Evolutionary conservation across 306 rosid species (phyloP), one percentile per base, ranked within the genome.

Genomic region (Trifolium subterraneum): DNA sequence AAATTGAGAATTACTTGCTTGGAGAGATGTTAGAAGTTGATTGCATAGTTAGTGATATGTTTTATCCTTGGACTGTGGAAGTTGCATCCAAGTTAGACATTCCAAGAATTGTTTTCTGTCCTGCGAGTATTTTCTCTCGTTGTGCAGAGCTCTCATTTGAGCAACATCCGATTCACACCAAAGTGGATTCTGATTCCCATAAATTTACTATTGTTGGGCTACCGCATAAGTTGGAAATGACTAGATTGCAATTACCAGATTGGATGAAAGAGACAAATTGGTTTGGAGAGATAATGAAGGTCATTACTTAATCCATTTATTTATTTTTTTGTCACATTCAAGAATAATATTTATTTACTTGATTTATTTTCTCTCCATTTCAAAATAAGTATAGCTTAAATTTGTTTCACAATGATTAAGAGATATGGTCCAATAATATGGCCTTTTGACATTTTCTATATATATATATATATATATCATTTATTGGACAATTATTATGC

Each of bases 31-130:
- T 51, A 0, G 27, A 29, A 38, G 76, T 79, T 4, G 85, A 77
- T 12, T 82, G 82, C 36, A 66, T 82, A n/a, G 63, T 82, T n/a
- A 36, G 72, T 20, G 82, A 82, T 20, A 27, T 77, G 62, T 72
- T 73, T 50, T 15, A 66, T 38, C 35, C 76, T 11, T 82, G 82
- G 71, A 66, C 38, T 22, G 71, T 66, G 7, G 85, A 39, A 65
- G 27, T 38, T 2, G 76, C 85, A 0, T 56, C 44, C 1, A 39
- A 69, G 9, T 35, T 72, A 11, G 63, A 36, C 12, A 63, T 82
- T 22, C 82, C 79, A 1, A 54, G 85, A 14, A 50, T 81, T 19
- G 11, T 71, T 25, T 76, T 81, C 22, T 16, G n/a, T 0, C 41
- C 35, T 8, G 48, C 66, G 1, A 65, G 80, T 8, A 14, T 13